Percentiles rank a stretch among this genome's conserved stretches.
phyloP scores from a whole-genome alignment of 1,139 yeast species.

The Kodamaea plutei region DNA sequence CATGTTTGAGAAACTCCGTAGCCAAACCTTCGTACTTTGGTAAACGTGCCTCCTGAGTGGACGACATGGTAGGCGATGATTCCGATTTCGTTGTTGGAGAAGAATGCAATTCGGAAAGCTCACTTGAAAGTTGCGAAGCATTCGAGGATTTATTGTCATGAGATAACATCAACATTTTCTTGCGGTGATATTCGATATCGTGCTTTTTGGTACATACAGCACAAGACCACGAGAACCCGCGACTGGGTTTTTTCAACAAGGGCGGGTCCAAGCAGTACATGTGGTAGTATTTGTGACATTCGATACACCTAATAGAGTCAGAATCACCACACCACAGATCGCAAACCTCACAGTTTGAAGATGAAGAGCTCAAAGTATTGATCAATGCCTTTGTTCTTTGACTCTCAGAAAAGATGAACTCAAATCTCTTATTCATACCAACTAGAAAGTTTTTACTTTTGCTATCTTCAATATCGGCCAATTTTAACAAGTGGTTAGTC shows the following conservation, averaged over 20 bases:
- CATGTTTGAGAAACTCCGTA: constrained; percentile 46
- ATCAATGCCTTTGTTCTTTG: constrained; percentile 63
- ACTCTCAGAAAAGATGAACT: constrained; percentile 72
- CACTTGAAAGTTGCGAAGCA: constrained; percentile 28
- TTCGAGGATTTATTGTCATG: constrained; percentile 43
- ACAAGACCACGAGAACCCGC: constrained; percentile 95
- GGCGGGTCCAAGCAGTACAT: constrained; percentile 89
- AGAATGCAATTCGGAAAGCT: constrained; percentile 17
- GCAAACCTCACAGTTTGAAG: constrained; percentile 65
- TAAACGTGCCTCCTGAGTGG: constrained; percentile 15
- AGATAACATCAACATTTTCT: constrained; percentile 39
- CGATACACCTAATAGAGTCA: constrained; percentile 82
- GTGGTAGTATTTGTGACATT: constrained; percentile 68
- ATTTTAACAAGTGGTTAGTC: constrained; percentile 44
- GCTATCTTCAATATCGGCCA: constrained; percentile 49
- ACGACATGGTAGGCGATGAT: constrained; percentile 4
- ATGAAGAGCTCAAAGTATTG: constrained; percentile 53
- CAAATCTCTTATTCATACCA: constrained; percentile 66
- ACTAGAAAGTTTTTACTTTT: constrained; percentile 54
- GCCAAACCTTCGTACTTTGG: constrained; percentile 65
- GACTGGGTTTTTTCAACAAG: constrained; percentile 66
- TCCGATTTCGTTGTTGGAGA: constrained; percentile 5
- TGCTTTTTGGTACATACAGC: constrained; percentile 61
- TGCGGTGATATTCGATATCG: constrained; percentile 35
- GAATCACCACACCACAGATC: constrained; percentile 70